These are phyloP conservation scores for Beta macrorhiza DNA, from an alignment of 179 eudicot genomes.

Conservation along the genomic window DNA sequence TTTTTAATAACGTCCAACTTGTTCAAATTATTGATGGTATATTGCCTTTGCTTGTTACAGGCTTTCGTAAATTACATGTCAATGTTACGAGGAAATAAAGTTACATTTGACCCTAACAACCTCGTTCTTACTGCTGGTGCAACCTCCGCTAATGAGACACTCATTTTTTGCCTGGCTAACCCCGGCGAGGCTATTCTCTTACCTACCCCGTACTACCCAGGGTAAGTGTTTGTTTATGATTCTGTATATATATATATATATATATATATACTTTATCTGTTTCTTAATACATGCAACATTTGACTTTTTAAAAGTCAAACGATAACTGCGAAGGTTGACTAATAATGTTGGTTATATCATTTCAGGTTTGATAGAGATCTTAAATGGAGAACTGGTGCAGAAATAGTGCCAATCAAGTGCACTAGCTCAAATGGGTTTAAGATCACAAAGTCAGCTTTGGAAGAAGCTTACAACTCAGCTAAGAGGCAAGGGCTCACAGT, in stretches of 20 bases:
- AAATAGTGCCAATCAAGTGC: conserved; percentile 86
- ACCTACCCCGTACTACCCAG: conserved; percentile 97
- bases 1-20: not conserved
- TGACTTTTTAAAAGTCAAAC: too few relatives aligned
- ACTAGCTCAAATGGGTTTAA: conserved; percentile 58
- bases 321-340: not conserved
- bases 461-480: conserved; percentile 67
- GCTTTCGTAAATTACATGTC: conserved; percentile 78
- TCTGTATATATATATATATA: not conserved
- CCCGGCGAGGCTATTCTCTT: conserved; percentile 90
- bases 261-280: not conserved
- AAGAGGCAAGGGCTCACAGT: conserved; percentile 60
- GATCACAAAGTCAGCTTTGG: conserved; percentile 72
- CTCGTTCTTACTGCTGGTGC: conserved; percentile 94
- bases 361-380: conserved; percentile 94
- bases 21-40: not conserved
- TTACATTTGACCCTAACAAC: conserved; percentile 65
- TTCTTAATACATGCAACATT: not conserved
- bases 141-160: conserved; percentile 92
- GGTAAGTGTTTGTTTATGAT: conserved; percentile 36
- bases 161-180: conserved; percentile 81
- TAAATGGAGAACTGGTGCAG: conserved; percentile 89
- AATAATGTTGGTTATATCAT: conserved; percentile 5
- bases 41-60: conserved; percentile 39
- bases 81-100: conserved; percentile 70